Evolutionary conservation across 768 basidiomycete genomes (phyloP), one percentile per base, ranked within the genome.

Genomic region (Amanita thiersii): DNA sequence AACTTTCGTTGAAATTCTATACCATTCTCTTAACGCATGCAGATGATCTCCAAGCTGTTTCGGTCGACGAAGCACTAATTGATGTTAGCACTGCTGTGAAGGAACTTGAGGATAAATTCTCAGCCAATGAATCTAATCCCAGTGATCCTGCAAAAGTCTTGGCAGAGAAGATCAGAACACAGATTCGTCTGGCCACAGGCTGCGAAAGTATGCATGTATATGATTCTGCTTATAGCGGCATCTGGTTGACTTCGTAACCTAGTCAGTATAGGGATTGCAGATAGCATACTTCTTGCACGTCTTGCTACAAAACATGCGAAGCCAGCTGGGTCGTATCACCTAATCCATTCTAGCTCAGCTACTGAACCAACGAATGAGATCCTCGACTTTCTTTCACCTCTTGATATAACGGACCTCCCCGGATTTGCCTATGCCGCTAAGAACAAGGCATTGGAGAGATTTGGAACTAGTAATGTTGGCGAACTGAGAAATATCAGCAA

Each of bases 31-130:
- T 97, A 80, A 66, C 73, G 0, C 79, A 86, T 53, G 88, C 90
- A 17, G 89, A 96, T 52, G 89, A 92, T 50, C 67, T 98, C 2
- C 83, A 97, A 62, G 92, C 93, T 1, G 93, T 97, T 11, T 94
- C 91, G 1, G 87, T 98, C 4, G 96, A 99, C 47, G 96, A 99
- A 57, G 94, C 91, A 0, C 71, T 97, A 17, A 79, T 98, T 46
- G 93, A 97, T 44, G 88, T 93, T 11, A 81, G 87, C 0, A 70
- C 63, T 3, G 66, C 70, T 0, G 72, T 86, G 29, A 66, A 63
- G 9, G 69, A 65, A 46, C 56, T 62, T 28, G 59, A 56, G 36
- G 49, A 45, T 15, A 56, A 57, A 47, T 20, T 30, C 11, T 4
- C 24, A 23, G 25, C 29, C 10, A 52, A 48, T 17, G 47, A 50